Evolutionary conservation across 2,329 filamentous ascomycete species (phyloP).

Genomic region (Teratosphaeria pseudoeucalypti): DNA sequence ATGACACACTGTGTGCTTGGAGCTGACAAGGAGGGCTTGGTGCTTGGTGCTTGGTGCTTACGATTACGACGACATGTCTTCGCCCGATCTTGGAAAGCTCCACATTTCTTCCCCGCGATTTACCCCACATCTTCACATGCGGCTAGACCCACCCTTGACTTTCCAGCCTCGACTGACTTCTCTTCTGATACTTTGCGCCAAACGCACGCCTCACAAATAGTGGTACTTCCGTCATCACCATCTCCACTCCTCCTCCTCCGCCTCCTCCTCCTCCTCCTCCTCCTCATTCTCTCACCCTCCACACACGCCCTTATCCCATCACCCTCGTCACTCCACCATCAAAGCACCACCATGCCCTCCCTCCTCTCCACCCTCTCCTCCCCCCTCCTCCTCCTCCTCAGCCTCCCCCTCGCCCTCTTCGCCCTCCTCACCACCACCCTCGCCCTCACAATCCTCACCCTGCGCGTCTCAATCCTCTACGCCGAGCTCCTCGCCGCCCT

Average conservation of each 20-base stretch:
- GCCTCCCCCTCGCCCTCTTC: conserved; percentile 5
- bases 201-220: not conserved
- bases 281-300: not conserved
- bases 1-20: too few species aligned
- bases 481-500: conserved; percentile 32
- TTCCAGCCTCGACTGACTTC: not conserved
- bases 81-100: not conserved
- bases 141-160: not conserved
- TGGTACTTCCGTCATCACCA: not conserved
- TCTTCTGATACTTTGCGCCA: not conserved
- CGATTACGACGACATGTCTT: too few species aligned
- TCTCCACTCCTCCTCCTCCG: not conserved
- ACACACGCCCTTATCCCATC: not conserved
- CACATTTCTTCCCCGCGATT: not conserved
- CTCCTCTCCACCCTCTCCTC: not conserved
- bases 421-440: conserved; percentile 5
- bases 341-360: not conserved
- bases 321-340: not conserved
- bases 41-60: too few species aligned
- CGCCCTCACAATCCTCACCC: conserved; percentile 23
- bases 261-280: not conserved
- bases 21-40: too few species aligned
- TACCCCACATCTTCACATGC: not conserved
- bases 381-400: conserved; percentile 4
- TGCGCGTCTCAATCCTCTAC: conserved; percentile 33